Conservation (phyloP, 2,329 filamentous ascomycete genomes). For the Nemania serpens region DNA sequence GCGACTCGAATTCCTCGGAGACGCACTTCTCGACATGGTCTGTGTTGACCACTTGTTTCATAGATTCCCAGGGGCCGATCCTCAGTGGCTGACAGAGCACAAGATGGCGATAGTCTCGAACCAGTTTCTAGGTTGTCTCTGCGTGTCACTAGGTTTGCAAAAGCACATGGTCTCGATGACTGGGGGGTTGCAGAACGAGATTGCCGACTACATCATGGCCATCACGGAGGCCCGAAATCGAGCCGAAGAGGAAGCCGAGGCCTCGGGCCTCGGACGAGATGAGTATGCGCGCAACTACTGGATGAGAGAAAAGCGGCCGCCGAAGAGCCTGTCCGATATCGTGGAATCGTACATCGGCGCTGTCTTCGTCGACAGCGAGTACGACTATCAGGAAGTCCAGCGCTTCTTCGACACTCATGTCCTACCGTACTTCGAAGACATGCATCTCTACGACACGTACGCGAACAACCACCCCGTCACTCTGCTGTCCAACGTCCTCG, state of each 20-base stretch:
- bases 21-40: slow-evolving; percentile 64
- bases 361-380: slow-evolving; percentile 86
- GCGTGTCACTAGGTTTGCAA: slow-evolving; percentile 78
- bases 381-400: slow-evolving; percentile 74
- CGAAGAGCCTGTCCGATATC: slow-evolving; percentile 81
- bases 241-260: slow-evolving; percentile 46
- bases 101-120: slow-evolving; percentile 99
- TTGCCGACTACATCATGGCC: slow-evolving; percentile 61
- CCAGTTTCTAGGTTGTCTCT: slow-evolving; percentile 84
- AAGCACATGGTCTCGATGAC: slow-evolving; percentile 67
- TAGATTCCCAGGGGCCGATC: slow-evolving; percentile 76
- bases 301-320: slow-evolving; percentile 65
- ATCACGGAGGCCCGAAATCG: slow-evolving; percentile 55
- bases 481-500: slow-evolving; percentile 67
- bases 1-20: slow-evolving; percentile 88
- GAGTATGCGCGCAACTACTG: slow-evolving; percentile 69
- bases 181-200: slow-evolving; percentile 48
- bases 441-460: slow-evolving; percentile 84
- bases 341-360: slow-evolving; percentile 89
- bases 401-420: slow-evolving; percentile 78
- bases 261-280: slow-evolving; percentile 41
- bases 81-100: slow-evolving; percentile 97
- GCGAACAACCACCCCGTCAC: slow-evolving; percentile 87
- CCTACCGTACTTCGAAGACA: slow-evolving; percentile 79
- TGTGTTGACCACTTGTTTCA: slow-evolving; percentile 83